A percentile compares a stretch with the other conserved stretches of the same genome.
Conservation (phyloP, 768 basidiomycete species). For the Macrolepiota albuminosa region DNA sequence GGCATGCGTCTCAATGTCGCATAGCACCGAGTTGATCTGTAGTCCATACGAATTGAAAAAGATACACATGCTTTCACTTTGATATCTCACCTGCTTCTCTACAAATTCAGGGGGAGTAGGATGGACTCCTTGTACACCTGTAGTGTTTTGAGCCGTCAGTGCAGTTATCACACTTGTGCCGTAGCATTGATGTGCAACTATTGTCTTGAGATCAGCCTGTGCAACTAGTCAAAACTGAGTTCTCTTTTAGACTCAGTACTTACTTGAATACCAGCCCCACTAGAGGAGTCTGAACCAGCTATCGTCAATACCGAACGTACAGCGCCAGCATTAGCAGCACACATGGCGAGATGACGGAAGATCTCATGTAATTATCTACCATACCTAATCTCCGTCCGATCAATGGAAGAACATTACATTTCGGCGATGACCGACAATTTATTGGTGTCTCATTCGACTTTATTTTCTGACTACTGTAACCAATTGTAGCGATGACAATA, state of each 20-base stretch:
- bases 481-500: neutral
- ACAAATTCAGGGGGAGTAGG: conserved; percentile 68
- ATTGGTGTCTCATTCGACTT: too few species aligned
- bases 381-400: neutral
- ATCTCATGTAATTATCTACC: neutral
- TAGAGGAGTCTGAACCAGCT: conserved; percentile 78
- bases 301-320: conserved; percentile 53
- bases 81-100: conserved; percentile 55
- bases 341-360: neutral
- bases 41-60: neutral
- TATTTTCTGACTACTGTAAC: neutral
- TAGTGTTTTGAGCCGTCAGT: conserved; percentile 86
- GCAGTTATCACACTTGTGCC: conserved; percentile 83
- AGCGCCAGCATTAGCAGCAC: neutral
- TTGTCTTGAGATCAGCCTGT: conserved; percentile 85
- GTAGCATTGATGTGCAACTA: conserved; percentile 74
- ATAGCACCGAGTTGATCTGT: conserved; percentile 66
- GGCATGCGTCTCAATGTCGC: conserved; percentile 64
- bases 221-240: neutral
- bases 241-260: conserved; percentile 6
- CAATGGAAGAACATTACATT: neutral
- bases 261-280: conserved; percentile 90
- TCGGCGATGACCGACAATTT: neutral
- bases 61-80: neutral
- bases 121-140: conserved; percentile 73